Evolutionary conservation across 345 rosid genomes (phyloP), one percentile per base, ranked within the genome.

Genomic region (Garcia nutans): DNA sequence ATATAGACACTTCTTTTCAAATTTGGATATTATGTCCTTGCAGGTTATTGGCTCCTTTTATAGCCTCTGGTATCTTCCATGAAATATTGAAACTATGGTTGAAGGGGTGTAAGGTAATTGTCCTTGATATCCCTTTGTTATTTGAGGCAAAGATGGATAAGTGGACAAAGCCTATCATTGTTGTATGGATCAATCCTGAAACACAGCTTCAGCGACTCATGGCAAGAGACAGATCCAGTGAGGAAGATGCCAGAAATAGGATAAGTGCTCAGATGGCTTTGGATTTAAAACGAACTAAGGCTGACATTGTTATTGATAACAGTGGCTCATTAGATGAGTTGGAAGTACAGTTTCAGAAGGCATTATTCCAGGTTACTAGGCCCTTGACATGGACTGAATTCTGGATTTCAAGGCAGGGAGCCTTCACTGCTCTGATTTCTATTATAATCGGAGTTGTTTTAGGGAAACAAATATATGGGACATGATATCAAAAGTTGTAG

Each of bases 131-230:
- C 54, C 97, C 97, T 12, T 83, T 91, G 71, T 74, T 92, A 82
- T 92, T 94, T 13, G 97, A 92, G 85, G 95, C 84, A 37, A 90
- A 86, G 85, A 85, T 95, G 90, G 94, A 91, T 74, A 89, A 73
- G 76, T 93, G 94, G 97, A 92, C 97, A 8, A 93, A 89, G 42
- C 97, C 97, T 55, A 82, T 85, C 61, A 75, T 90, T 3, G 97
- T 86, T 54, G 91, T 90, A n/a, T 87, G 89, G 95, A 91, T 90
- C 26, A 89, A 88, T 82, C 74, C 89, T 64, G 90, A 88, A 62
- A 90, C 89, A 28, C 95, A 92, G 65, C 91, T 91, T 74, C 86
- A 44, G 63, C 88, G 97, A 74, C 85, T 94, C 60, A 79, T 90
- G 86, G 90, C 85, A 68, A 89, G 96, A 77, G 97, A 90, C 77